Evolutionary conservation across 1,139 yeast genomes (phyloP), one percentile per base, ranked within the genome.

Genomic region (Kodamaea anthophila): DNA sequence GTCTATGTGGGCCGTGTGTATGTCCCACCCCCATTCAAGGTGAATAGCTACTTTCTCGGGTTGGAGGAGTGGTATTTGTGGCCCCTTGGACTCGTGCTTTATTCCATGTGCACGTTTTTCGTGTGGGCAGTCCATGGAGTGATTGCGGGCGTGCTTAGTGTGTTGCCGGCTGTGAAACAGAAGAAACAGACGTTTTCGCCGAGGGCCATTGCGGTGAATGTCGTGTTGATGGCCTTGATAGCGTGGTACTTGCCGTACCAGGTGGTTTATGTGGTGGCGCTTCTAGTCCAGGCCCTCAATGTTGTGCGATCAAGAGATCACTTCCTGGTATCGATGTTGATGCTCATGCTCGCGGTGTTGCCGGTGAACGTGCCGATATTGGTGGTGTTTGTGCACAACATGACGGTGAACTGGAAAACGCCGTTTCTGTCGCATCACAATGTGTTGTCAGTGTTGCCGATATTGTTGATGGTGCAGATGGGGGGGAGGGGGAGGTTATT

Each of bases 361-460:
- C 86, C 87, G 1, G 72, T 81, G 16, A 77, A 79, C 42, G 60
- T 75, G 1, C 91, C 93, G 0, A 75, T 79, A 1, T 49, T 82
- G 16, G 59, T 81, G 37, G 91, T 81, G 2, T 79, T 80, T 53
- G 58, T 79, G 15, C 88, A 81, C 46, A 80, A 82, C 47, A 57
- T 80, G 36, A 67, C 79, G 2, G 65, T 81, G 22, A 72, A 66
- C 40, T 81, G 91, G 88, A 70, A 63, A 31, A 80, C 87, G 0
- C 83, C 88, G 13, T 81, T 82, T 42, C 74, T 81, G 10, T 78
- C 88, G 0, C 91, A 81, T 48, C 91, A 81, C 48, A 81, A 81
- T 45, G 58, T 79, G 29, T 51, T 81, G 35, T 79, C 87, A 0
- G 70, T 82, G 12, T 51, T 77, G 9, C 88, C 91, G 1, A 71